Evolutionary conservation across 2,329 filamentous ascomycete species (phyloP), one percentile per base, ranked within the genome.

Genomic region (Purpureocillium takamizusanense): DNA sequence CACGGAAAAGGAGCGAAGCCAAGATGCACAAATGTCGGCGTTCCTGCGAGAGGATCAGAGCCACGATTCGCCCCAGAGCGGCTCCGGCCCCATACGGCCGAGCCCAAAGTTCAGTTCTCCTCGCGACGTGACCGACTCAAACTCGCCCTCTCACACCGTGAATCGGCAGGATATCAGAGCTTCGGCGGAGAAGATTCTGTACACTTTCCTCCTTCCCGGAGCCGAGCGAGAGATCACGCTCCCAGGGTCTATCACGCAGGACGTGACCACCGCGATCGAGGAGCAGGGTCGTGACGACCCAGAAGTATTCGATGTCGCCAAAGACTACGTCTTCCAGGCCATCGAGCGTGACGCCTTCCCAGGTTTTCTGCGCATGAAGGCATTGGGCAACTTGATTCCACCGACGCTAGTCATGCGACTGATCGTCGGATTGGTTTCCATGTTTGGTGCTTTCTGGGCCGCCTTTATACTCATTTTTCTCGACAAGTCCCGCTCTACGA

Each of bases 311-410:
- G 92, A 97, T 57, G 81, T 86, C 15, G 92, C 92, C 39, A 98
- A 98, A 69, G 92, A 98, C 66, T 98, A 97, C 59, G 92, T 97
- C 45, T 98, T 97, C 62, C 94, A 98, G 64, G 94, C 94, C 27
- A 98, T 98, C 92, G 94, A 98, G 65, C 79, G 94, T 40, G 92
- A 98, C 65, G 92, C 94, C n/a, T 98, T 95, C 58, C 92, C 94
- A 1, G 90, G 90, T 1, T 98, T 98, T 63, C 72, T 98, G 42
- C 78, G 90, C 55, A 86, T 87, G 65, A 97, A 97, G 66, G 92
- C 92, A 3, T 72, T 98, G 17, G 94, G 94, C 43, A 98, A 98
- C 55, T 74, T 98, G 12, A 90, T 98, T 21, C 92, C 90, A 3
- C 79, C 90, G 13, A 94, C 87, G 34, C 81, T 94, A 49, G 78